Conservation (phyloP, 305 asterid species). For the Fraxinus nigra region DNA sequence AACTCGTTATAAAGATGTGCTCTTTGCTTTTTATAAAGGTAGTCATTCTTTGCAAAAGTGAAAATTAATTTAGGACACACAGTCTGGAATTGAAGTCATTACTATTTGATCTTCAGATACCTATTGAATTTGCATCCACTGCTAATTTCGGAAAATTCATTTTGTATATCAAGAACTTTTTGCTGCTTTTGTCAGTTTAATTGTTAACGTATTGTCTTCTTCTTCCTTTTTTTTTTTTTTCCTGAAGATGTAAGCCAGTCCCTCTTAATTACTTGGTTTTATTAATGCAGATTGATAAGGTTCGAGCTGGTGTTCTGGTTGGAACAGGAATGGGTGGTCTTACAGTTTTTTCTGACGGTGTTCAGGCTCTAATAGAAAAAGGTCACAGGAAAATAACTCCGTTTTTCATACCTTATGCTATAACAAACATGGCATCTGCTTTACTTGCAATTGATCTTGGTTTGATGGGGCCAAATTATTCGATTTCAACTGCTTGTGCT, state of each 20-base stretch:
- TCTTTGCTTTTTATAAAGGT: background rate
- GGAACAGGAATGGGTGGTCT: slow-evolving; percentile 95
- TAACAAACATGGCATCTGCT: slow-evolving; percentile 86
- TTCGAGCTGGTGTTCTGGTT: slow-evolving; percentile 70
- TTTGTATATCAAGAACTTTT: background rate
- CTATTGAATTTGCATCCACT: background rate
- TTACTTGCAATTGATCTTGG: slow-evolving; percentile 80
- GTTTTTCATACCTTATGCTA: slow-evolving; percentile 81
- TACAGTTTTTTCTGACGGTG: slow-evolving; percentile 67
- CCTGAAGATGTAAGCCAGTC: background rate
- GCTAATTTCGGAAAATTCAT: background rate
- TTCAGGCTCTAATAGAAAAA: slow-evolving; percentile 61
- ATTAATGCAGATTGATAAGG: slow-evolving; percentile 61
- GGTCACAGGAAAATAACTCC: slow-evolving; percentile 77
- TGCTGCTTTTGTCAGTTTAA: background rate
- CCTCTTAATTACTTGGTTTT: slow-evolving; percentile 4
- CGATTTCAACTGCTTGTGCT: slow-evolving; percentile 88
- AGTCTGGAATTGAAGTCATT: background rate
- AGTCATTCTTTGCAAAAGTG: background rate
- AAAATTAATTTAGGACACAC: background rate
- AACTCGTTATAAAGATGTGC: background rate
- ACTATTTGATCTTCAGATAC: background rate
- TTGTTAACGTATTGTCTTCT: background rate
- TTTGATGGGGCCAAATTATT: slow-evolving; percentile 87
- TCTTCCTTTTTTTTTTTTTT: background rate